Conservation (phyloP, 2,329 filamentous ascomycete genomes). For the Cordyceps sp. region DNA sequence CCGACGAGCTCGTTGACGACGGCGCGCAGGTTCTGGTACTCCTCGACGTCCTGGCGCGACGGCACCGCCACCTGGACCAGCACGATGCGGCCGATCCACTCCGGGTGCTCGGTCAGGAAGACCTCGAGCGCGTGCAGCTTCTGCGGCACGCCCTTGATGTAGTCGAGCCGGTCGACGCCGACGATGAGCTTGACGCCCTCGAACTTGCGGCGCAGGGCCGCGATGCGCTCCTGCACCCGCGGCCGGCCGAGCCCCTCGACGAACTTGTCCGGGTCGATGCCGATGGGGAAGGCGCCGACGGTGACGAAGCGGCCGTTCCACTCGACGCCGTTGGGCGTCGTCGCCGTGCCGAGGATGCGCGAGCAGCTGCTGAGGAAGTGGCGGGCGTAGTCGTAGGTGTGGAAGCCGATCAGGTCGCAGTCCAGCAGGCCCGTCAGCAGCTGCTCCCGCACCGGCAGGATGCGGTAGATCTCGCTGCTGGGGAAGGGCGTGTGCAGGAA, state of each 20-base stretch:
- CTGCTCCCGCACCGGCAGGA: slow-evolving; percentile 80
- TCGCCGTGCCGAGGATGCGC: slow-evolving; percentile 66
- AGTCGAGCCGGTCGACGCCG: slow-evolving; percentile 89
- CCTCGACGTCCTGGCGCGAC: slow-evolving; percentile 87
- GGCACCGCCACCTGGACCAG: slow-evolving; percentile 93
- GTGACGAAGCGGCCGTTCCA: slow-evolving; percentile 79
- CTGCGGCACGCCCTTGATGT: slow-evolving; percentile 97
- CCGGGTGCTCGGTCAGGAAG: slow-evolving; percentile 89
- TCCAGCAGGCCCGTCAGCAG: slow-evolving; percentile 76
- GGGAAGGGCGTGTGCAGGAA: slow-evolving; percentile 97
- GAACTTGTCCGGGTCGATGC: slow-evolving; percentile 95
- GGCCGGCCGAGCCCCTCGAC: slow-evolving; percentile 73
- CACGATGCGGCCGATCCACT: slow-evolving; percentile 96
- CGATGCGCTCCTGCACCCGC: slow-evolving; percentile 76
- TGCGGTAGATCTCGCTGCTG: slow-evolving; percentile 91
- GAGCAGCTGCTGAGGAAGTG: slow-evolving; percentile 95
- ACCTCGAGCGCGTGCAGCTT: slow-evolving; percentile 94
- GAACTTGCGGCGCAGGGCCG: slow-evolving; percentile 73
- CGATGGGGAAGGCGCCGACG: slow-evolving; percentile 91
- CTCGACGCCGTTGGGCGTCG: slow-evolving; percentile 85
- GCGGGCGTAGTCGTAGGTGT: slow-evolving; percentile 97
- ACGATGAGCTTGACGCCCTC: slow-evolving; percentile 93
- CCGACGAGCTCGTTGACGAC: slow-evolving; percentile 95
- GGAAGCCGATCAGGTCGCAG: slow-evolving; percentile 92
- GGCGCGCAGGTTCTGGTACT: slow-evolving; percentile 90